A percentile compares a stretch with the other conserved stretches of the same genome.
phyloP scores from a whole-genome alignment of 352 stramenopile genomes.

The Phytophthora boehmeriae region DNA sequence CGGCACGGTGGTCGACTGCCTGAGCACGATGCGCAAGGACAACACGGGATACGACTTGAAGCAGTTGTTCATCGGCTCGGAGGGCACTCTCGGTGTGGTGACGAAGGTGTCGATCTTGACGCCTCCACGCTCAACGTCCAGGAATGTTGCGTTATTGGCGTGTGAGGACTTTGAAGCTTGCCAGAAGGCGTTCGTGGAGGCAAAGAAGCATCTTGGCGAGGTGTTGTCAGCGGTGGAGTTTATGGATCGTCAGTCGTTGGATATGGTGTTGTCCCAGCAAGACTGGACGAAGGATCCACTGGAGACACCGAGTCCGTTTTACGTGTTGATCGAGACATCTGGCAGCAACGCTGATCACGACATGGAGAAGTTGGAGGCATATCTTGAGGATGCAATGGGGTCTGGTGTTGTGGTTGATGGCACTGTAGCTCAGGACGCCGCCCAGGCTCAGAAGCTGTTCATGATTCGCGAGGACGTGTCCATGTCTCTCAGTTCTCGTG shows the following conservation, averaged over 20 bases:
- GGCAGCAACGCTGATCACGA: slow-evolving; percentile 93
- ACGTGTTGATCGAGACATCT: slow-evolving; percentile 96
- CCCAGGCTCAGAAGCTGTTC: slow-evolving; percentile 93
- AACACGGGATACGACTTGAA: slow-evolving; percentile 98
- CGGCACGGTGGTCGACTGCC: slow-evolving; percentile 90
- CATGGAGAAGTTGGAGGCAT: slow-evolving; percentile 90
- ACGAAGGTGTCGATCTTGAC: slow-evolving; percentile 53
- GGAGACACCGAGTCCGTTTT: slow-evolving; percentile 77
- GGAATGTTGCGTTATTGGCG: slow-evolving; percentile 51
- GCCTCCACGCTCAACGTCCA: background rate
- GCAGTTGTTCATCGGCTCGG: slow-evolving; percentile 97
- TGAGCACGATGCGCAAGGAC: slow-evolving; percentile 95
- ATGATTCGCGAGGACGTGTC: slow-evolving; percentile 95
- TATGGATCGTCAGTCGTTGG: slow-evolving; percentile 91
- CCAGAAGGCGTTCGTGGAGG: slow-evolving; percentile 77
- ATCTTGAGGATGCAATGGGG: slow-evolving; percentile 79
- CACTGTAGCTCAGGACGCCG: slow-evolving; percentile 92
- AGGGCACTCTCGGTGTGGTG: slow-evolving; percentile 96
- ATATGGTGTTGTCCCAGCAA: slow-evolving; percentile 85
- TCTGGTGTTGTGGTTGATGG: slow-evolving; percentile 87
- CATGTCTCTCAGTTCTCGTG: slow-evolving; percentile 79
- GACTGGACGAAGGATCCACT: slow-evolving; percentile 75
- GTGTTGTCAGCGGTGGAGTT: slow-evolving; percentile 97
- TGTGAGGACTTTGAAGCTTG: slow-evolving; percentile 91
- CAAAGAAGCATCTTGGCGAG: slow-evolving; percentile 91